These are phyloP conservation scores for Gremmenia infestans DNA, from an alignment of 2,329 filamentous ascomycete species.

Conservation along the genomic window DNA sequence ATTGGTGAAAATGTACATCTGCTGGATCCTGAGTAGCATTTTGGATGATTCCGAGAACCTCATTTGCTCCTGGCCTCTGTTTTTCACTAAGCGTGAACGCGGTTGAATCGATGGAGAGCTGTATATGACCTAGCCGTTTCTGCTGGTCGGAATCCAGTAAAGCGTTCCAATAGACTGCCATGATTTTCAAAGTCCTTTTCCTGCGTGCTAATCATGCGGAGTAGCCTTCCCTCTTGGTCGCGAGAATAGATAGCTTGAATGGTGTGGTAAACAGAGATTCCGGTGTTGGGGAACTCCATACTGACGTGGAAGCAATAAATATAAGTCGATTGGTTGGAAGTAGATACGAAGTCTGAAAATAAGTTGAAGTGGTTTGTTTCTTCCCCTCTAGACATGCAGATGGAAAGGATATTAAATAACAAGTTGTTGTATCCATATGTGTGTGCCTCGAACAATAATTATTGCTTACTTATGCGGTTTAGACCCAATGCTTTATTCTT, in stretches of 20 bases:
- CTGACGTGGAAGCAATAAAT: neutral
- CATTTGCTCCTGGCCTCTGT: neutral
- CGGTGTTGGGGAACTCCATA: slow-evolving; percentile 4
- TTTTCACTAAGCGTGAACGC: neutral
- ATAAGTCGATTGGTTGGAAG: neutral
- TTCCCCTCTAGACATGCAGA: neutral
- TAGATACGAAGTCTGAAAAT: no score
- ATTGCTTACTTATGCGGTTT: no score
- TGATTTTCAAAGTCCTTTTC: neutral
- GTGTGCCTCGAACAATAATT: no score
- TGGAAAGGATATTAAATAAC: no score
- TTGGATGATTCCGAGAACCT: slow-evolving; percentile 1
- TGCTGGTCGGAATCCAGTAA: neutral
- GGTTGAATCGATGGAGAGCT: neutral
- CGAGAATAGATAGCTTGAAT: slow-evolving; percentile 2
- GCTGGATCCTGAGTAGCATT: neutral
- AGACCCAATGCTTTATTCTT: no score
- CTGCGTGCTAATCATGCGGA: neutral
- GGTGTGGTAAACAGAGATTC: slow-evolving; percentile 1
- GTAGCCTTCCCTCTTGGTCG: neutral
- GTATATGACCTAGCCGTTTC: neutral
- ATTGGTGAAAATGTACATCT: slow-evolving; percentile 1
- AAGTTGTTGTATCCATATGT: no score
- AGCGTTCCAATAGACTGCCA: neutral
- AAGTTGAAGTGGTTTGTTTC: neutral